Evolutionary conservation across 2,329 filamentous ascomycete genomes (phyloP), one percentile per base, ranked within the genome.

Genomic region (Alternaria sp.): DNA sequence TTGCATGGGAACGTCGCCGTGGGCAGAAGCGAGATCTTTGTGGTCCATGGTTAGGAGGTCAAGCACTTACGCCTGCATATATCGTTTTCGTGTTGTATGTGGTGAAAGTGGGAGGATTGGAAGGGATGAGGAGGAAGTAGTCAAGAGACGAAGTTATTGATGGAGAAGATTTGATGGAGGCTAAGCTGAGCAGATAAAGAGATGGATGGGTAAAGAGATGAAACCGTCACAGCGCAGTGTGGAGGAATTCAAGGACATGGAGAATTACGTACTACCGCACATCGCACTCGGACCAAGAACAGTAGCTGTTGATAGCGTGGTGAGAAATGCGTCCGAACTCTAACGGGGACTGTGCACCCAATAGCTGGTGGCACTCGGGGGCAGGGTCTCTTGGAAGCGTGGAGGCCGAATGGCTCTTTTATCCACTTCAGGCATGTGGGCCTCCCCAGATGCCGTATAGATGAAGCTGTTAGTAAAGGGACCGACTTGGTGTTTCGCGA

Each of bases 391-490:
- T 60, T 56, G 49, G 54, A 51, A 41, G 57, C 57, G 65, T 65
- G 58, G 59, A 67, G 59, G 63, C 59, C 30, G 47, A 24, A 63
- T 61, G 59, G 62, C 61, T 51, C 55, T 57, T 57, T 57, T 62
- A 57, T 57, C 66, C 57, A 59, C 44, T 64, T 62, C 46, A 51
- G 54, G 60, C 38, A 63, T 65, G 66, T 68, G 64, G 68, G 60
- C 44, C 61, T 56, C 41, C 48, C 47, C 42, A 38, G 57, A 47
- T 47, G 39, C 43, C 54, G 26, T 59, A 46, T n/a, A 43, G 36
- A 54, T 52, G 54, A 64, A 57, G 51, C 57, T 57, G 30, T 61
- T 59, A 49, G 53, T 58, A 44, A 57, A 42, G 22, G 48, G 32
- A 36, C 12, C 36, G 18, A 26, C 22, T 16, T 38, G 36, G 41